Evolutionary conservation across 2,329 filamentous ascomycete species (phyloP).

Genomic region (Pestalotiopsis sp.): DNA sequence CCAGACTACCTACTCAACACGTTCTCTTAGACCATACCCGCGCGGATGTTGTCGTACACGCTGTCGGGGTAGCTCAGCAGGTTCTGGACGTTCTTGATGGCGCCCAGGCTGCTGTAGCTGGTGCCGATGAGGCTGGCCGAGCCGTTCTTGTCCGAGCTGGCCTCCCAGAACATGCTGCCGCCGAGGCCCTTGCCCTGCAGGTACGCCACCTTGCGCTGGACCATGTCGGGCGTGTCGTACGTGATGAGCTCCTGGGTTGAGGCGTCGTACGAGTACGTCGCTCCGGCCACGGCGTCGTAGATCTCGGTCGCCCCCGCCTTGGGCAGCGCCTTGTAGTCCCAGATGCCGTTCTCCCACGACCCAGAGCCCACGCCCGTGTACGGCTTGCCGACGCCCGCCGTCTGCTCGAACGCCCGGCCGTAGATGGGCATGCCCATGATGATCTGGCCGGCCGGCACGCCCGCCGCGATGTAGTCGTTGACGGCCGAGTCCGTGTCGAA

Average conservation of each 20-base stretch:
- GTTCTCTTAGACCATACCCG: constrained; percentile 5
- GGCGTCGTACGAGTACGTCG: constrained; percentile 72
- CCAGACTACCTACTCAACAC: background rate
- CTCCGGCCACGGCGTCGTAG: constrained; percentile 59
- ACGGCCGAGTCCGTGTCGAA: constrained; percentile 71
- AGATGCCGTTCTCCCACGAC: constrained; percentile 73
- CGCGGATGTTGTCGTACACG: constrained; percentile 54
- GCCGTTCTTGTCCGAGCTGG: constrained; percentile 65
- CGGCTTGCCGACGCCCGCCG: constrained; percentile 65
- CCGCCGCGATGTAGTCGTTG: constrained; percentile 62
- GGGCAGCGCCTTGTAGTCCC: constrained; percentile 81
- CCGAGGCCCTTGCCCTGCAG: constrained; percentile 65
- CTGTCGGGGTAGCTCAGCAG: constrained; percentile 53
- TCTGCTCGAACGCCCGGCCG: constrained; percentile 67
- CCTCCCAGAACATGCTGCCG: constrained; percentile 87
- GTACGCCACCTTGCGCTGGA: constrained; percentile 65
- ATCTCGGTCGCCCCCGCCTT: constrained; percentile 57
- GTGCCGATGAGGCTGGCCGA: constrained; percentile 62
- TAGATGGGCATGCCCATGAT: constrained; percentile 81
- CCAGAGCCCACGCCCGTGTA: constrained; percentile 68
- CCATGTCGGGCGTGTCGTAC: constrained; percentile 67
- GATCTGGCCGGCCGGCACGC: constrained; percentile 67
- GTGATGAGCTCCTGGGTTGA: constrained; percentile 64
- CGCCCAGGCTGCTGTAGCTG: constrained; percentile 40
- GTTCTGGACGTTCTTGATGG: constrained; percentile 44